Evolutionary conservation across 192 early-diverging fungal species (phyloP).

Genomic region (Coemansia sp.): DNA sequence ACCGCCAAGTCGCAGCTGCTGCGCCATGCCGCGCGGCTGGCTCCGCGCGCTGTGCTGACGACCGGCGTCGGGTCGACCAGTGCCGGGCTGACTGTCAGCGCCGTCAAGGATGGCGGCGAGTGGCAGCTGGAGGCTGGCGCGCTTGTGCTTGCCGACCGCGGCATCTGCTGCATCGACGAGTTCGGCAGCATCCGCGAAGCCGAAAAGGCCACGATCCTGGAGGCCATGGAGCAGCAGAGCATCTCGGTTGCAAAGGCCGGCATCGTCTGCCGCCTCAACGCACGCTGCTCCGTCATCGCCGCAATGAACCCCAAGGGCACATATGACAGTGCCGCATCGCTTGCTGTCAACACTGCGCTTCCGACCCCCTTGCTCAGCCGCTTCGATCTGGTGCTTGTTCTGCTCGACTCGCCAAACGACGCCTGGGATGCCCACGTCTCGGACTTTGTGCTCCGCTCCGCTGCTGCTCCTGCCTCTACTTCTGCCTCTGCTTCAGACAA

Average conservation of each 20-base stretch:
- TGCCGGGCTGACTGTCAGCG: slow-evolving; percentile 80
- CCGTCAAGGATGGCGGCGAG: slow-evolving; percentile 79
- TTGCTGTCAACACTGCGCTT: slow-evolving; percentile 94
- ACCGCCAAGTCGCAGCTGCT: slow-evolving; percentile 87
- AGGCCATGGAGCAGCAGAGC: slow-evolving; percentile 89
- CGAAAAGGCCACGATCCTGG: slow-evolving; percentile 90
- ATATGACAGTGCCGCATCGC: slow-evolving; percentile 82
- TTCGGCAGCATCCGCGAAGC: slow-evolving; percentile 90
- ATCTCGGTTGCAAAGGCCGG: slow-evolving; percentile 88
- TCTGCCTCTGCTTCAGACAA: slow-evolving; percentile 5
- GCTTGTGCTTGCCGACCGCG: slow-evolving; percentile 79
- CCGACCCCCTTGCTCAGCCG: slow-evolving; percentile 97
- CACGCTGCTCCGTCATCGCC: slow-evolving; percentile 77
- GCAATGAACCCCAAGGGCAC: slow-evolving; percentile 83
- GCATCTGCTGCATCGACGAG: slow-evolving; percentile 85
- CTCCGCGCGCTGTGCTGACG: slow-evolving; percentile 80
- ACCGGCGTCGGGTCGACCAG: slow-evolving; percentile 83
- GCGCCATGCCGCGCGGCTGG: slow-evolving; percentile 82
- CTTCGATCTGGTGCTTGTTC: slow-evolving; percentile 95
- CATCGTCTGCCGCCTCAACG: slow-evolving; percentile 79
- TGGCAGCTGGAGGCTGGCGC: slow-evolving; percentile 88
- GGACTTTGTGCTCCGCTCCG: slow-evolving; percentile 28
- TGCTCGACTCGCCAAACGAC: slow-evolving; percentile 86
- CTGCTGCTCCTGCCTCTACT: slow-evolving; percentile 19
- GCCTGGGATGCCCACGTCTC: slow-evolving; percentile 25